Evolutionary conservation across 2,329 filamentous ascomycete genomes (phyloP).

Genomic region (Penicillium sp.): DNA sequence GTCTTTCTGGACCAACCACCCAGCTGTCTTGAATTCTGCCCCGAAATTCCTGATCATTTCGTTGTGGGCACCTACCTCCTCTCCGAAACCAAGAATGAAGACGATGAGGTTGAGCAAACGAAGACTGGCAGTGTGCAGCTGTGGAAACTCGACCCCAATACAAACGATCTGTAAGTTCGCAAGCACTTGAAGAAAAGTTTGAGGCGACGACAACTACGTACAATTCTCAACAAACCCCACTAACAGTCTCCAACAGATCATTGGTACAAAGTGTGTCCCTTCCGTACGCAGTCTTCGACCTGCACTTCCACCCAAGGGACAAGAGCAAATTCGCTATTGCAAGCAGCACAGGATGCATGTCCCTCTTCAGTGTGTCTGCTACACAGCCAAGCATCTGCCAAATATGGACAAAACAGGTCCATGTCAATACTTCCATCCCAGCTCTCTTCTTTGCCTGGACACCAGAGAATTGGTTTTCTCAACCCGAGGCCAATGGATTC

Average conservation of each 20-base stretch:
- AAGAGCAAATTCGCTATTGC: conserved; percentile 68
- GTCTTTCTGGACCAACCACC: conserved; percentile 47
- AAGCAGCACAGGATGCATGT: conserved; percentile 65
- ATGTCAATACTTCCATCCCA: conserved; percentile 59
- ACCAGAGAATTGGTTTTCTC: conserved; percentile 46
- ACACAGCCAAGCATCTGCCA: conserved; percentile 33
- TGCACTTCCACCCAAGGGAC: conserved; percentile 71
- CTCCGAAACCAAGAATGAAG: conserved; percentile 34
- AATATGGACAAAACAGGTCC: conserved; percentile 50
- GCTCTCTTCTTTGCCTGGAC: conserved; percentile 77
- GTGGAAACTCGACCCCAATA: conserved; percentile 54
- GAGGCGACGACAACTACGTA: neutral
- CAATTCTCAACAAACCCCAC: neutral
- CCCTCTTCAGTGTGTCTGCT: conserved; percentile 39
- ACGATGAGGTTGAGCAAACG: conserved; percentile 52
- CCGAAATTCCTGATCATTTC: conserved; percentile 61
- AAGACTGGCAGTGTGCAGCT: conserved; percentile 75
- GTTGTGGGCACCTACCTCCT: conserved; percentile 85
- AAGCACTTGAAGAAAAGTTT: neutral
- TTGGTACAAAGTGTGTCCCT: conserved; percentile 63
- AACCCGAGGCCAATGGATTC: conserved; percentile 50
- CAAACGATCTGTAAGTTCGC: conserved; percentile 31
- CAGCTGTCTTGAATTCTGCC: conserved; percentile 49
- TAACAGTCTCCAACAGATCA: conserved; percentile 42
- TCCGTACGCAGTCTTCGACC: conserved; percentile 76